These are phyloP conservation scores for Gardenia jasminoides DNA, from an alignment of 257 asterid genomes.

Conservation along the genomic window DNA sequence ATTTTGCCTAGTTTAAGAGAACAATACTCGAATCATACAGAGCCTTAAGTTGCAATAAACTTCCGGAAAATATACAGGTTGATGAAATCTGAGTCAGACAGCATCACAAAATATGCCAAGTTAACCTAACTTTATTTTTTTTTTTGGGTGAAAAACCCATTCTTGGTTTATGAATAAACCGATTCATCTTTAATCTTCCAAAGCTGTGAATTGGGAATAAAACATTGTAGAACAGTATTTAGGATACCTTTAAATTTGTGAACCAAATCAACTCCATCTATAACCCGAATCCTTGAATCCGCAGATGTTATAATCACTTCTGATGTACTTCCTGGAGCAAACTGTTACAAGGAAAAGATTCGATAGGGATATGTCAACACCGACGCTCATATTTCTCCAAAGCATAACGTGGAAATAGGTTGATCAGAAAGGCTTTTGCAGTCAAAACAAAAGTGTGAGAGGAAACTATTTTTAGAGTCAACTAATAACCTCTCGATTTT, in stretches of 20 bases:
- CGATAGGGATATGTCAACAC: constrained; percentile 28
- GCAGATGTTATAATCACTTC: constrained; percentile 96
- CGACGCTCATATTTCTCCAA: background rate
- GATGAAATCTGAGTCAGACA: background rate
- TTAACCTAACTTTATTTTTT: background rate
- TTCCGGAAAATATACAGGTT: background rate
- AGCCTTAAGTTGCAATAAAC: background rate
- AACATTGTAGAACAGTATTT: background rate
- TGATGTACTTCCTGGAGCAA: constrained; percentile 89
- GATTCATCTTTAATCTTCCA: constrained; percentile 4
- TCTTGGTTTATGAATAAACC: background rate
- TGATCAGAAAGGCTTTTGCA: background rate
- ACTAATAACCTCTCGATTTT: background rate
- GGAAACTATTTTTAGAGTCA: background rate
- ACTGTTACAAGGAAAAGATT: constrained; percentile 47
- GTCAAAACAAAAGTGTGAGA: background rate
- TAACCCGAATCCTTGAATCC: constrained; percentile 86
- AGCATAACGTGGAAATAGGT: background rate
- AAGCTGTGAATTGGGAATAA: constrained; percentile 5
- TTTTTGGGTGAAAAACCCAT: background rate
- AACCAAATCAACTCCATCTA: constrained; percentile 80
- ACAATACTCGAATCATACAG: too few species aligned
- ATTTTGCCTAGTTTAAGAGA: background rate
- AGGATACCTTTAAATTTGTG: constrained; percentile 91
- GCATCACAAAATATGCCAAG: background rate